Evolutionary conservation across 208 protist species (phyloP).

Genomic region (Acanthamoeba triangularis): DNA sequence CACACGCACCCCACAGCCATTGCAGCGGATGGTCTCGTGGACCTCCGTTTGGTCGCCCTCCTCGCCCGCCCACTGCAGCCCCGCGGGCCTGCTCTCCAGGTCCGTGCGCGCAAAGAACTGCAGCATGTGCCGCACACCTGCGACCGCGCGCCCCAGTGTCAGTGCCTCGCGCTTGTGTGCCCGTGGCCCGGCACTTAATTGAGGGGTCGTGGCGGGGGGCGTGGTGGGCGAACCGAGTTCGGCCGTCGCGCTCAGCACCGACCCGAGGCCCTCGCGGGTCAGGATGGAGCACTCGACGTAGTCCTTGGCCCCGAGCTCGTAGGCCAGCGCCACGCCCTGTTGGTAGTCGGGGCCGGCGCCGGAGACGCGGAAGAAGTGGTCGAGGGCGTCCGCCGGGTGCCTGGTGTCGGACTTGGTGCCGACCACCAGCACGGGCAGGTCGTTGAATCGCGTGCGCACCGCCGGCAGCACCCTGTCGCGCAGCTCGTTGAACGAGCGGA

Average conservation of each 20-base stretch:
- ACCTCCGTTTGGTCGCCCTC: constrained; percentile 12
- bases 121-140: constrained; percentile 41
- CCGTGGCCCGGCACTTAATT: too few relatives aligned
- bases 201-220: too few relatives aligned
- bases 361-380: background rate
- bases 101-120: constrained; percentile 38
- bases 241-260: background rate
- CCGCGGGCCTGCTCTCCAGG: background rate
- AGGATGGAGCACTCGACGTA: constrained; percentile 47
- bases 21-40: constrained; percentile 32
- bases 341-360: background rate
- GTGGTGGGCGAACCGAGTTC: constrained; percentile 8
- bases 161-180: too few relatives aligned
- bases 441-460: constrained; percentile 9
- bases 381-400: background rate
- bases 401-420: constrained; percentile 40
- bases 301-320: background rate
- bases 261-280: background rate
- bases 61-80: background rate
- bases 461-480: background rate
- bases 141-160: background rate
- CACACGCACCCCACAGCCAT: constrained; percentile 11
- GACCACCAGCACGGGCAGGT: constrained; percentile 16
- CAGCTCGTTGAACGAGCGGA: background rate
- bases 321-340: background rate